A percentile compares a stretch with the other conserved stretches of the same genome.
These are phyloP conservation scores for Kockiozyma suomiensis DNA, from an alignment of 805 yeast species.

Conservation along the genomic window DNA sequence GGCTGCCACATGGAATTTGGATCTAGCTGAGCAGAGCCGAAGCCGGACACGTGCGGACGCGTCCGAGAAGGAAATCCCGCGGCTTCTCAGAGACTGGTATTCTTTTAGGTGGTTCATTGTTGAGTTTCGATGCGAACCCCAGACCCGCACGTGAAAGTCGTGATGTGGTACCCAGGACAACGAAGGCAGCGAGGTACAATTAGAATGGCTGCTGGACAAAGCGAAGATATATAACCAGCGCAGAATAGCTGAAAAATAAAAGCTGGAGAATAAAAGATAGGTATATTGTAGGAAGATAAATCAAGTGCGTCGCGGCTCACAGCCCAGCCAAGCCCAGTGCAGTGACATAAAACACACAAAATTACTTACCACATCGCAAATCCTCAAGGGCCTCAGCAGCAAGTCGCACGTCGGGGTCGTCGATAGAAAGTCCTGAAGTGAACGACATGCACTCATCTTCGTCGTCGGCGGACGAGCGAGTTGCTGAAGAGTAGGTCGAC, in stretches of 20 bases:
- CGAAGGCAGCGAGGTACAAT: neutral
- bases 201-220: too few species aligned
- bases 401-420: constrained; percentile 37
- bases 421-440: constrained; percentile 31
- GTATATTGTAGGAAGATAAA: neutral
- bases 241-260: neutral
- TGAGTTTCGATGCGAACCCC: constrained; percentile 7
- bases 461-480: constrained; percentile 21
- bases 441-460: constrained; percentile 33
- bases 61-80: neutral
- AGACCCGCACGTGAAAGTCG: constrained; percentile 16
- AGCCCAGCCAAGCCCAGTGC: too few species aligned
- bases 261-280: too few species aligned
- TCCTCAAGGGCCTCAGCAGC: constrained; percentile 41
- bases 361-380: constrained; percentile 34
- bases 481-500: constrained; percentile 23
- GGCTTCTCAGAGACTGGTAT: neutral
- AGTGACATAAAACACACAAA: neutral
- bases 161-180: neutral
- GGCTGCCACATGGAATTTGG: neutral
- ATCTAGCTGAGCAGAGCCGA: neutral
- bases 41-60: constrained; percentile 2
- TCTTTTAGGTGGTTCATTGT: neutral
- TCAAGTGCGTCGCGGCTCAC: neutral
- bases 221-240: too few species aligned